Evolutionary conservation across 768 basidiomycete species (phyloP), one percentile per base, ranked within the genome.

Genomic region (Suillus occidentalis): DNA sequence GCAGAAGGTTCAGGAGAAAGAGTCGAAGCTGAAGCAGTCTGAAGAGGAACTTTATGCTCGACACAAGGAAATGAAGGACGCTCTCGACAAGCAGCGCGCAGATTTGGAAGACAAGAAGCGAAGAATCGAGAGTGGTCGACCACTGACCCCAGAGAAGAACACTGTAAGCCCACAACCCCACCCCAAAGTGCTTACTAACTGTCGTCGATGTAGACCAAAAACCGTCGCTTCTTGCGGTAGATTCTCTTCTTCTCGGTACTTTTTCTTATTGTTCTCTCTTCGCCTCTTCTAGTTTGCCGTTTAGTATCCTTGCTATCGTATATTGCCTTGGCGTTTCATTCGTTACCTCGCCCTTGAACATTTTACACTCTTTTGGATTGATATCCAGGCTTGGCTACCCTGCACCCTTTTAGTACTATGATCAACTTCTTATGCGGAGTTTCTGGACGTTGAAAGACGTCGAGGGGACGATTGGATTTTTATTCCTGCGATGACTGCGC

Each of bases 11-110:
- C 94, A 95, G 77, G 97, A 99, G 78, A 99, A 99, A 84, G 97
- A 99, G 77, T 87, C 94, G 69, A 99, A 99, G 80, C 85, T 99
- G 76, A 98, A 98, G 83, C 97, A 99, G 79, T 94, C 92, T 61
- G 97, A 99, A 80, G 97, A 99, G 81, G 97, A 99, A 82, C 87
- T 99, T 20, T 99, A 99, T 76, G 92, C 96, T 65, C 89, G 97
- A 66, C 97, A 99, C 84, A 91, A 94, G 78, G 97, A 99, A 79
- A 99, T 99, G 97, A 99, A 99, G 83, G 97, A 99, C 70, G 92
- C 97, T 20, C 82, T 99, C 71, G 97, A 98, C 82, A 97, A 97
- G 82, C 97, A 99, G 78, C 88, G 97, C 69, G 70, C 81, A 64
- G 97, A 99, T 73, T 85, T 99, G 69, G 97, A 99, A 81, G 97